Evolutionary conservation across 805 yeast genomes (phyloP).

Genomic region (Lipomyces yamadae): DNA sequence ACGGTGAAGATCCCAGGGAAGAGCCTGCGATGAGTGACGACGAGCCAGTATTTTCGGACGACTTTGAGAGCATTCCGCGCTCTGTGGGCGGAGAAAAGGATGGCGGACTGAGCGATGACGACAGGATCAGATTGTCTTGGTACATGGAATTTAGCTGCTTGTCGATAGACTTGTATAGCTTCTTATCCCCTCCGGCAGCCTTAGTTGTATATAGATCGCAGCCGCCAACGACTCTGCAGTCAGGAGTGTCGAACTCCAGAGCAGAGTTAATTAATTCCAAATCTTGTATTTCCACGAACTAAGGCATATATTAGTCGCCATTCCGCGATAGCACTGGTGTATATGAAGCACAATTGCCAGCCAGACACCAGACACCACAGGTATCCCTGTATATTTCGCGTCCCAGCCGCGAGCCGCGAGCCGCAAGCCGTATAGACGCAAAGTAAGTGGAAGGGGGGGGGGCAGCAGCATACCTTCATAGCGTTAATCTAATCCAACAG

Average conservation of each 20-base stretch:
- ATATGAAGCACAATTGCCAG: background rate
- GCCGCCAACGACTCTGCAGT: slow-evolving; percentile 80
- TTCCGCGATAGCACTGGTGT: background rate
- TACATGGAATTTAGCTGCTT: slow-evolving; percentile 66
- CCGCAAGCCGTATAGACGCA: background rate
- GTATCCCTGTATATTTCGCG: background rate
- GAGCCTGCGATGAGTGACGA: slow-evolving; percentile 35
- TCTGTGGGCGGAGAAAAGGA: slow-evolving; percentile 41
- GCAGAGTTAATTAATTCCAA: slow-evolving; percentile 90
- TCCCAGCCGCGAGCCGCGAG: background rate
- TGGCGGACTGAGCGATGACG: slow-evolving; percentile 38
- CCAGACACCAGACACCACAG: background rate
- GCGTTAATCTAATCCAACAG: background rate
- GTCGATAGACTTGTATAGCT: slow-evolving; percentile 85
- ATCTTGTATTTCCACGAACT: slow-evolving; percentile 92
- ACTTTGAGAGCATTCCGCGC: slow-evolving; percentile 15
- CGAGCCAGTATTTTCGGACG: slow-evolving; percentile 19
- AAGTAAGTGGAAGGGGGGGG: background rate
- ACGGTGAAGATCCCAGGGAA: slow-evolving; percentile 58
- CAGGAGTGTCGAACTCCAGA: slow-evolving; percentile 75
- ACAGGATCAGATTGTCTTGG: slow-evolving; percentile 37
- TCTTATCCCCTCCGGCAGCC: slow-evolving; percentile 84
- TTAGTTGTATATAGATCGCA: slow-evolving; percentile 94
- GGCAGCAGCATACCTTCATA: slow-evolving; percentile 20
- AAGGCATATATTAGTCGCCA: slow-evolving; percentile 21